Evolutionary conservation across 345 rosid species (phyloP).

Genomic region (Eucalyptus curtisii): DNA sequence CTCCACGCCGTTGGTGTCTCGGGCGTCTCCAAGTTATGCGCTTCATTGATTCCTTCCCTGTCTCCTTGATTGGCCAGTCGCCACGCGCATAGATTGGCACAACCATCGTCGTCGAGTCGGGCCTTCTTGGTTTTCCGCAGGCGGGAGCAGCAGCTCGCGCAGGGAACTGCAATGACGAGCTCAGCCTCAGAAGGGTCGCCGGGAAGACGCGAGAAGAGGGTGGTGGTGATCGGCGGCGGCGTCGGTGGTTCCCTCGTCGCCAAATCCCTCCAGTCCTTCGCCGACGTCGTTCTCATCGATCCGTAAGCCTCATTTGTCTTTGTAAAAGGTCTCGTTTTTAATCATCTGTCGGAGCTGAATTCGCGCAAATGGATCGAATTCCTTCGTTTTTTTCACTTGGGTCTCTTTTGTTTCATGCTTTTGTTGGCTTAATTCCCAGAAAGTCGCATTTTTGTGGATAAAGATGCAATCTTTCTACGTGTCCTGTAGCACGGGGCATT

Average conservation of each 20-base stretch:
- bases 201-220: not conserved
- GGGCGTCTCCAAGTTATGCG: not conserved
- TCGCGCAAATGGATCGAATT: not conserved
- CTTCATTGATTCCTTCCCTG: not conserved
- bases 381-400: not conserved
- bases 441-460: not conserved
- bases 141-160: not conserved
- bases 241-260: slow-evolving; percentile 31
- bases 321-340: not conserved
- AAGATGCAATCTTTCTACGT: not conserved
- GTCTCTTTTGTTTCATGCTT: not conserved
- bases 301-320: slow-evolving; percentile 7
- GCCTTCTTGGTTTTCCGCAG: not conserved
- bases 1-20: not conserved
- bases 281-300: slow-evolving; percentile 29
- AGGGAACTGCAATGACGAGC: not conserved
- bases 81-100: not conserved
- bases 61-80: not conserved
- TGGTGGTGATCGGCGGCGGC: slow-evolving; percentile 37
- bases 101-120: not conserved
- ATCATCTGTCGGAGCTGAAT: not conserved
- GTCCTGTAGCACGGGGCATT: not conserved
- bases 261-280: slow-evolving; percentile 20
- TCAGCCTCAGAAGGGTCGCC: not conserved
- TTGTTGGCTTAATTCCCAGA: not conserved